Evolutionary conservation across 192 early-diverging fungal species (phyloP).

Genomic region (Thoreauomyces humboldtii): DNA sequence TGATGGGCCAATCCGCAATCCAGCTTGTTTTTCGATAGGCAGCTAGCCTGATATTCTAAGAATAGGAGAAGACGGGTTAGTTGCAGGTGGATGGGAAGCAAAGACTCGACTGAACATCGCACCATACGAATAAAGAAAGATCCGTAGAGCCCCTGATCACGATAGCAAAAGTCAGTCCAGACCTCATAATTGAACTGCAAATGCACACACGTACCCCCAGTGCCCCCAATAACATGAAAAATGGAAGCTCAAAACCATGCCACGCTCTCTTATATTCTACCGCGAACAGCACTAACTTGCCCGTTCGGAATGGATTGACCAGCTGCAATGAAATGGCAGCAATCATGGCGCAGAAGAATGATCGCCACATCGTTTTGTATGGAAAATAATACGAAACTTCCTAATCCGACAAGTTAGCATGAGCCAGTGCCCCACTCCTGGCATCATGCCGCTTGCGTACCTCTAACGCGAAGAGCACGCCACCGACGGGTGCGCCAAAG

Average conservation of each 20-base stretch:
- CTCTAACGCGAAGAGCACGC: constrained; percentile 74
- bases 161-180: not conserved
- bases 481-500: constrained; percentile 95
- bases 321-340: constrained; percentile 79
- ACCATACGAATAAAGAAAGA: constrained; percentile 50
- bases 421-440: too few species aligned
- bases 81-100: not conserved
- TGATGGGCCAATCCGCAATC: constrained; percentile 35
- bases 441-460: constrained; percentile 16
- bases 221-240: constrained; percentile 67
- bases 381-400: constrained; percentile 96
- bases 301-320: constrained; percentile 87
- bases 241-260: constrained; percentile 87
- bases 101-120: not conserved
- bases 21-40: constrained; percentile 33
- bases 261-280: constrained; percentile 88
- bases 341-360: constrained; percentile 96
- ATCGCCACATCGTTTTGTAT: constrained; percentile 91
- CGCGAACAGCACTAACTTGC: constrained; percentile 95
- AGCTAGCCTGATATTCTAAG: constrained; percentile 34
- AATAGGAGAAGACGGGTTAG: not conserved
- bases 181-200: not conserved
- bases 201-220: constrained; percentile 64
- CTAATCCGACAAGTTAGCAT: constrained; percentile 5
- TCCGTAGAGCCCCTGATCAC: constrained; percentile 43